Conservation (phyloP, 345 rosid species). For the Eucalyptus marginata region DNA sequence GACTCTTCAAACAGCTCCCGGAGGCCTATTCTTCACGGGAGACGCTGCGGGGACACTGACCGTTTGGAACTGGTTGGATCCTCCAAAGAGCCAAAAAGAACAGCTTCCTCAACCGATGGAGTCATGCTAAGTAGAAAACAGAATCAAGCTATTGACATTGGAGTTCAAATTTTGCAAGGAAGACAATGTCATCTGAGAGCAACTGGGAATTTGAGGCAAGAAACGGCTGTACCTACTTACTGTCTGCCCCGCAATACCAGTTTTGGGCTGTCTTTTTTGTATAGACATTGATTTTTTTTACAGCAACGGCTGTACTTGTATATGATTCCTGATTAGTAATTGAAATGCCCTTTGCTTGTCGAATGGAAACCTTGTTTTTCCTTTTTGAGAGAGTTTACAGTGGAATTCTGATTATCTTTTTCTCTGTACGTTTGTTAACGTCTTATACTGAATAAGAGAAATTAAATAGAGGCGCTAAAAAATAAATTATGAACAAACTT, state of each 20-base stretch:
- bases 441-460: neutral
- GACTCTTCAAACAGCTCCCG: constrained; percentile 19
- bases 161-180: neutral
- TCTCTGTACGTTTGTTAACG: neutral
- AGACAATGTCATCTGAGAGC: neutral
- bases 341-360: neutral
- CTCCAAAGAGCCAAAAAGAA: neutral
- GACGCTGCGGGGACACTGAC: constrained; percentile 27
- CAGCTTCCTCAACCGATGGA: neutral
- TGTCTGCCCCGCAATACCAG: neutral
- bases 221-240: neutral
- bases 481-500: neutral
- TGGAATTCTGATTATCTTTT: neutral
- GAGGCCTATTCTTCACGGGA: constrained; percentile 38
- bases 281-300: neutral
- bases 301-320: neutral
- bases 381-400: neutral
- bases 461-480: neutral
- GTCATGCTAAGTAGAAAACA: neutral
- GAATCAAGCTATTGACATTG: neutral
- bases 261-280: neutral
- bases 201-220: neutral
- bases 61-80: constrained; percentile 17
- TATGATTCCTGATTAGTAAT: neutral
- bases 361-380: neutral